Conservation (phyloP, 2,329 filamentous ascomycete species). For the Leptographium flavum region DNA sequence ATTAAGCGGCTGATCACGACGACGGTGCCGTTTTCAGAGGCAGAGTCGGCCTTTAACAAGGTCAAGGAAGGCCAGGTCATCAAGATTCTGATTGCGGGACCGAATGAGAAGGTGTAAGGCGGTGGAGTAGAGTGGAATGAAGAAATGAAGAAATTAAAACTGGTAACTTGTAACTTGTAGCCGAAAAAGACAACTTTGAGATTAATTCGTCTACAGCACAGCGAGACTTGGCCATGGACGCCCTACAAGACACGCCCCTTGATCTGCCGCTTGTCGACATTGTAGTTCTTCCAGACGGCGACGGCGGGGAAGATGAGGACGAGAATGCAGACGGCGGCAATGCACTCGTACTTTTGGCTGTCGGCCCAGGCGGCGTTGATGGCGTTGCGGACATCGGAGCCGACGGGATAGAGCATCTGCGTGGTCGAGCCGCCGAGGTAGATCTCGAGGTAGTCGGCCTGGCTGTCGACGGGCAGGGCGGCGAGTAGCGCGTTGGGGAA, state of each 20-base stretch:
- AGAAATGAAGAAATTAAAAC: too few species aligned
- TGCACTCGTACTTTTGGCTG: slow-evolving; percentile 29
- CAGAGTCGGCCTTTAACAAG: slow-evolving; percentile 75
- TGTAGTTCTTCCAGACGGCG: slow-evolving; percentile 3
- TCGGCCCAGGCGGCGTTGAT: slow-evolving; percentile 41
- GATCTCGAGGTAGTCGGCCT: slow-evolving; percentile 26
- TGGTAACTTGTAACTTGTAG: background rate
- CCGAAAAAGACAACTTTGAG: too few species aligned
- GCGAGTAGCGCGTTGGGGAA: slow-evolving; percentile 34
- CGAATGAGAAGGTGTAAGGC: slow-evolving; percentile 38
- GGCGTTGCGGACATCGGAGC: slow-evolving; percentile 31
- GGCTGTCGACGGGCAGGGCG: slow-evolving; percentile 30
- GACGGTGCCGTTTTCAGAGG: slow-evolving; percentile 65
- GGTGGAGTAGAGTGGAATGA: background rate
- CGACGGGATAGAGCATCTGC: slow-evolving; percentile 36
- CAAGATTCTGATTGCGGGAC: slow-evolving; percentile 53
- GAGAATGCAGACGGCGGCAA: slow-evolving; percentile 25
- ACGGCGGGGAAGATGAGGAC: slow-evolving; percentile 1
- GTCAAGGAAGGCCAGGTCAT: slow-evolving; percentile 72
- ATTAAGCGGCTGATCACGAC: slow-evolving; percentile 72
- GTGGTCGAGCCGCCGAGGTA: slow-evolving; percentile 30
- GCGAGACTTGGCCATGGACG: too few species aligned
- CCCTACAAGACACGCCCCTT: slow-evolving; percentile 6
- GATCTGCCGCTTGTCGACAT: slow-evolving; percentile 1
- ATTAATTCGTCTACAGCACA: too few species aligned